Evolutionary conservation across 2,329 filamentous ascomycete genomes (phyloP).

Genomic region (Hymenoscyphus repandus): DNA sequence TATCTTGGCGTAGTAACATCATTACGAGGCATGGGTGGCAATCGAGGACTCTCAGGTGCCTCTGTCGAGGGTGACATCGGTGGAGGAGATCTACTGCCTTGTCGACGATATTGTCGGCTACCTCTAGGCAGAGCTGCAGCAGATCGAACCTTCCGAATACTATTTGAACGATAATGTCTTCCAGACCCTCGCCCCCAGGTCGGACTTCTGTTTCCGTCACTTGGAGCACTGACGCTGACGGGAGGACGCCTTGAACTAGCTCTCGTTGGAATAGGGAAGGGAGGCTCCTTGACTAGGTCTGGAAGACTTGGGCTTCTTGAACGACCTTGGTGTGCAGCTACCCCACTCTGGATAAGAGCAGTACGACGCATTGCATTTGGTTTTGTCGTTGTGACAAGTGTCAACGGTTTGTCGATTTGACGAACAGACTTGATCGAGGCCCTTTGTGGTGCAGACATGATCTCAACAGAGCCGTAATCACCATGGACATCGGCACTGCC

Average conservation of each 20-base stretch:
- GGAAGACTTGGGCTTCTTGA: constrained; percentile 61
- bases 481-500: constrained; percentile 14
- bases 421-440: constrained; percentile 18
- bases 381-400: constrained; percentile 25
- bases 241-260: constrained; percentile 78
- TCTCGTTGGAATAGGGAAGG: constrained; percentile 86
- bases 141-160: constrained; percentile 79
- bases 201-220: constrained; percentile 74
- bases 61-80: constrained; percentile 64
- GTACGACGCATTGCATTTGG: constrained; percentile 64
- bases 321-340: constrained; percentile 60
- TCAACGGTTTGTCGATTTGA: constrained; percentile 29
- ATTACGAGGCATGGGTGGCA: constrained; percentile 70
- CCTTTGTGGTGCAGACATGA: constrained; percentile 17
- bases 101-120: constrained; percentile 44
- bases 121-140: constrained; percentile 63
- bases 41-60: constrained; percentile 60
- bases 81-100: constrained; percentile 55
- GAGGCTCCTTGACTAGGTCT: constrained; percentile 58
- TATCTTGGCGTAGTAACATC: constrained; percentile 58
- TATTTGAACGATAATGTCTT: constrained; percentile 50
- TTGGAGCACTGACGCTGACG: constrained; percentile 58
- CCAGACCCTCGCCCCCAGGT: constrained; percentile 54
- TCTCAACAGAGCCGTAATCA: constrained; percentile 21
- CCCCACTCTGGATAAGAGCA: constrained; percentile 75